Evolutionary conservation across 192 early-diverging fungal genomes (phyloP).

Genomic region (Entomortierella beljakovae): DNA sequence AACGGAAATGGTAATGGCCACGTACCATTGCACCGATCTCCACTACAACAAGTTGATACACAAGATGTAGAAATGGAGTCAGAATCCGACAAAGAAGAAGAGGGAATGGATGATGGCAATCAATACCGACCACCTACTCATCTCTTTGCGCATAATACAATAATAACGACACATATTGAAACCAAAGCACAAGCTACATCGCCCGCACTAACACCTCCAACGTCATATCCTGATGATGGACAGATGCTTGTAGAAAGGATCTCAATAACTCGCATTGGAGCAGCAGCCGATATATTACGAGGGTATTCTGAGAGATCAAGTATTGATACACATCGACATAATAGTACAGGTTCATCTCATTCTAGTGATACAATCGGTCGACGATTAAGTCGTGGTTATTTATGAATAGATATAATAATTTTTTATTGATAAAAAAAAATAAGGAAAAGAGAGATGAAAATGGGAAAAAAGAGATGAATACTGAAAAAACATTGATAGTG

Average conservation of each 20-base stretch:
- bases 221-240: conserved; percentile 27
- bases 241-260: conserved; percentile 13
- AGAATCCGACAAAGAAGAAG: not conserved
- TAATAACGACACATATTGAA: conserved; percentile 25
- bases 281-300: conserved; percentile 39
- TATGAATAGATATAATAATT: conserved; percentile 10
- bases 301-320: conserved; percentile 29
- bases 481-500: too few relatives aligned
- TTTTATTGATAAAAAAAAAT: not conserved
- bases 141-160: conserved; percentile 29
- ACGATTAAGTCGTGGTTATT: conserved; percentile 33
- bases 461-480: not conserved
- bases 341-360: conserved; percentile 33
- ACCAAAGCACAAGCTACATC: conserved; percentile 38
- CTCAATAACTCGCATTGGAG: conserved; percentile 14
- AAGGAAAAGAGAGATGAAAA: not conserved
- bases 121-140: conserved; percentile 21
- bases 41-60: conserved; percentile 1
- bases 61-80: conserved; percentile 1
- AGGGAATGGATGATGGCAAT: not conserved
- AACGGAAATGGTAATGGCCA: conserved; percentile 6
- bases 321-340: conserved; percentile 30
- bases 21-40: not conserved
- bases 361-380: conserved; percentile 44
- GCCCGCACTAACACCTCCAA: conserved; percentile 27